Evolutionary conservation across 176 grass and related monocot genomes (phyloP).

Genomic region (Aegilops speltoides): DNA sequence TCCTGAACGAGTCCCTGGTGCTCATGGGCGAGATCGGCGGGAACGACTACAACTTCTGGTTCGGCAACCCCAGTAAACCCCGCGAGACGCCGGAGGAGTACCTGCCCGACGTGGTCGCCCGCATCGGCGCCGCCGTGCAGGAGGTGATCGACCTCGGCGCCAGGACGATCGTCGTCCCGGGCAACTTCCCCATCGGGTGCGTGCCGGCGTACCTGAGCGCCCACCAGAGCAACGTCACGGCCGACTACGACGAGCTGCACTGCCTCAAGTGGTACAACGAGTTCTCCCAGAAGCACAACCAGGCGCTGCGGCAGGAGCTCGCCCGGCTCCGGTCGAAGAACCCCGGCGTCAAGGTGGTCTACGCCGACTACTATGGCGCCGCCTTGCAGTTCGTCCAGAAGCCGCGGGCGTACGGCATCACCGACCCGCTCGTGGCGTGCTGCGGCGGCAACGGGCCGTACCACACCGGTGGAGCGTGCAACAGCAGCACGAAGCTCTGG

Average conservation of each 20-base stretch:
- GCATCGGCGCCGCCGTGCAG: neutral
- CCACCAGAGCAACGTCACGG: neutral
- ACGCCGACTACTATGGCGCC: slow-evolving; percentile 17
- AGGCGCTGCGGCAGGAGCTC: neutral
- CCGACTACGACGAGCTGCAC: neutral
- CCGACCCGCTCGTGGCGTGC: slow-evolving; percentile 5
- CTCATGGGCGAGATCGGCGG: slow-evolving; percentile 65
- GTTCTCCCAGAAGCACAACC: neutral
- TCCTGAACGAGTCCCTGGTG: slow-evolving; percentile 34
- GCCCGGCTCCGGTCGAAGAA: neutral
- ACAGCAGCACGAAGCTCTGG: neutral
- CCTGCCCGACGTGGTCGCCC: slow-evolving; percentile 3
- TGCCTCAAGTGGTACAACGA: neutral
- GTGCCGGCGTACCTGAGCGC: neutral
- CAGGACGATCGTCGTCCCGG: neutral
- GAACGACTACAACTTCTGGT: slow-evolving; percentile 62
- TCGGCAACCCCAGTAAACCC: neutral
- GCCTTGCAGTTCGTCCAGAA: neutral
- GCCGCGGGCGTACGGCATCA: neutral
- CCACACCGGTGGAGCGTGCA: neutral
- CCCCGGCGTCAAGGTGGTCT: neutral
- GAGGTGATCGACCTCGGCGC: slow-evolving; percentile 9
- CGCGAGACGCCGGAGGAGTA: neutral
- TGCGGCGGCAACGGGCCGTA: neutral
- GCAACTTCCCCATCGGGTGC: slow-evolving; percentile 13